Conservation (phyloP, 306 rosid species). For the Begonia fuchsioides region DNA sequence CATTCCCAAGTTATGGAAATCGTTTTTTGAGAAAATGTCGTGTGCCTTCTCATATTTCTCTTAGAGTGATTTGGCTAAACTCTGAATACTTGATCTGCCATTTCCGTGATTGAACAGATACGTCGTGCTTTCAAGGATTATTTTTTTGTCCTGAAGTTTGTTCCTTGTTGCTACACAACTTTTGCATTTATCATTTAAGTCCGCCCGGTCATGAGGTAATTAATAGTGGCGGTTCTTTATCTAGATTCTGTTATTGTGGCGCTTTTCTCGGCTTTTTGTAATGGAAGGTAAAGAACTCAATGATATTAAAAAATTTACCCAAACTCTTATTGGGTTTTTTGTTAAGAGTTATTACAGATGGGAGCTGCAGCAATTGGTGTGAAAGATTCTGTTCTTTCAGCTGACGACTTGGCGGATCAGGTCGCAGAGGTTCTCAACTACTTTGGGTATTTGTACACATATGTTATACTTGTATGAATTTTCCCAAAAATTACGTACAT, state of each 20-base stretch:
- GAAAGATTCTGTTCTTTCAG: constrained; percentile 52
- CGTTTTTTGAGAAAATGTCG: neutral
- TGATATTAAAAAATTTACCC: neutral
- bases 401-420: constrained; percentile 89
- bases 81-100: neutral
- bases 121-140: constrained; percentile 91
- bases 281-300: neutral
- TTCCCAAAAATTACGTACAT: neutral
- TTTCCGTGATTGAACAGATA: constrained; percentile 46
- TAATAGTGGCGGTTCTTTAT: constrained; percentile 12
- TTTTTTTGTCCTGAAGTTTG: constrained; percentile 86
- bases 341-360: constrained; percentile 74
- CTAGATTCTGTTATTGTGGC: constrained; percentile 12
- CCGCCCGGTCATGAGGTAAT: constrained; percentile 99
- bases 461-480: neutral
- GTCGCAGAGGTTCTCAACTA: constrained; percentile 77
- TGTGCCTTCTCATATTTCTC: neutral
- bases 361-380: constrained; percentile 65
- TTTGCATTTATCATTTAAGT: constrained; percentile 91
- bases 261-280: neutral
- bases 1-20: too few relatives aligned
- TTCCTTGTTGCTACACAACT: constrained; percentile 85
- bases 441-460: constrained; percentile 47
- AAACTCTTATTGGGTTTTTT: constrained; percentile 22
- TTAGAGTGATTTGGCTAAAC: neutral